These are phyloP conservation scores for Thalia dealbata DNA, from an alignment of 176 grass and related monocot species.

Conservation along the genomic window DNA sequence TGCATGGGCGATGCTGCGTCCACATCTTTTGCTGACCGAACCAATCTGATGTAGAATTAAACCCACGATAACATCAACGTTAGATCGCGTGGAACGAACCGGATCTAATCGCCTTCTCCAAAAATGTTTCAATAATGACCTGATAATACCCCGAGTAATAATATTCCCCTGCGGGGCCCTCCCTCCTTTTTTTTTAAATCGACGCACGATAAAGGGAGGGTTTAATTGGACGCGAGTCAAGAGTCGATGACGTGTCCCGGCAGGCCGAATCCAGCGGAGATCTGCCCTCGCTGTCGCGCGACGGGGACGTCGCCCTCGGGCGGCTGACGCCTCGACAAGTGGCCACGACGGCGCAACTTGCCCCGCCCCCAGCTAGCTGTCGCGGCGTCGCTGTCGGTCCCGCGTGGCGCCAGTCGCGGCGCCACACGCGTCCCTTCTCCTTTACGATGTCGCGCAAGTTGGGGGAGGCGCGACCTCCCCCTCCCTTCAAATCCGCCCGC, in stretches of 20 bases:
- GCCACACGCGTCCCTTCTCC: neutral
- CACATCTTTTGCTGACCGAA: no score
- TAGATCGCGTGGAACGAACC: no score
- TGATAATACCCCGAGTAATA: no score
- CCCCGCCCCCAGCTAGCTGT: neutral
- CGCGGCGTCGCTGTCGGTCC: neutral
- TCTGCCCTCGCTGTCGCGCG: neutral
- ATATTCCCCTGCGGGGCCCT: no score
- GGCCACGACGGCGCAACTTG: conserved; percentile 5
- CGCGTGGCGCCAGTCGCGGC: neutral
- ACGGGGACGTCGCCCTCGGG: neutral
- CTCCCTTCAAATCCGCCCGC: neutral
- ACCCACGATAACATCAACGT: no score
- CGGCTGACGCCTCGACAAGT: neutral
- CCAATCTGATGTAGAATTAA: no score
- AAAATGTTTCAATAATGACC: no score
- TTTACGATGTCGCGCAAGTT: conserved; percentile 14
- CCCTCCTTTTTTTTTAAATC: no score
- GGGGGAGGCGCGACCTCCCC: neutral
- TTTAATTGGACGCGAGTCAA: no score
- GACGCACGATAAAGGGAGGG: no score
- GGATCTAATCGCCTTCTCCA: no score
- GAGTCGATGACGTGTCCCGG: neutral
- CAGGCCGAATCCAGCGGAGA: neutral
- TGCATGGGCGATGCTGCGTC: neutral